Evolutionary conservation across 2,329 filamentous ascomycete genomes (phyloP), one percentile per base, ranked within the genome.

Genomic region (Paramyrothecium sp.): DNA sequence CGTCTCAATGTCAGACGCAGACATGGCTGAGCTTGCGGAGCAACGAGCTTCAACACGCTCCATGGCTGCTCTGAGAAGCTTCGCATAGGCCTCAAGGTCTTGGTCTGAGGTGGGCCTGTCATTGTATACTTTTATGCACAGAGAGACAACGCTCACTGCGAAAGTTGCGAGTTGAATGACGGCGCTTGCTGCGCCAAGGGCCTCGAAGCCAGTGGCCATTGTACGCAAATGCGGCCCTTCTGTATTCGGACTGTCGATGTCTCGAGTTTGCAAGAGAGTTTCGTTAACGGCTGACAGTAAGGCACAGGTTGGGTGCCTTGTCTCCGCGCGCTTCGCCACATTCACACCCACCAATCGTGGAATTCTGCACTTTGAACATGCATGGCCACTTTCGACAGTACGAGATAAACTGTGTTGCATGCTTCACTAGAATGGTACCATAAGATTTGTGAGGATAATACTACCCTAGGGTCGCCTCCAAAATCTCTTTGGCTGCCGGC

Each of bases 151-250:
- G 2, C 53, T 55, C 3, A 17, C n/a, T 1, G 61, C 57, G 3
- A 60, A 60, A 0, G 59, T 57, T 1, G 61, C 57, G 2, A 63
- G 51, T 51, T 63, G 61, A 2, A 63, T 16, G 0, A 63, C 53
- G 4, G 59, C 61, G 20, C 61, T 63, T 0, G 59, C 61, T 0
- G 56, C 4, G 52, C 56, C 19, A 21, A 51, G 34, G 48, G 56
- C 38, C 52, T 44, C 38, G n/a, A 44, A 12, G 7, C 38, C 38
- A 44, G 38, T 44, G n/a, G 38, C 38, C 38, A 44, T 44, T 44
- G n/a, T 44, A 4, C 4, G 26, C 10, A 44, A 16, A 4, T 7
- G 13, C 13, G 5, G 5, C 13, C 38, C 5, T 44, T 16, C n/a
- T 44, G 4, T 44, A 44, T 19, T 38, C 7, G 13, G 13, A 44